These are phyloP conservation scores for Trametes polyzona DNA, from an alignment of 1,284 basidiomycete species.

Conservation along the genomic window DNA sequence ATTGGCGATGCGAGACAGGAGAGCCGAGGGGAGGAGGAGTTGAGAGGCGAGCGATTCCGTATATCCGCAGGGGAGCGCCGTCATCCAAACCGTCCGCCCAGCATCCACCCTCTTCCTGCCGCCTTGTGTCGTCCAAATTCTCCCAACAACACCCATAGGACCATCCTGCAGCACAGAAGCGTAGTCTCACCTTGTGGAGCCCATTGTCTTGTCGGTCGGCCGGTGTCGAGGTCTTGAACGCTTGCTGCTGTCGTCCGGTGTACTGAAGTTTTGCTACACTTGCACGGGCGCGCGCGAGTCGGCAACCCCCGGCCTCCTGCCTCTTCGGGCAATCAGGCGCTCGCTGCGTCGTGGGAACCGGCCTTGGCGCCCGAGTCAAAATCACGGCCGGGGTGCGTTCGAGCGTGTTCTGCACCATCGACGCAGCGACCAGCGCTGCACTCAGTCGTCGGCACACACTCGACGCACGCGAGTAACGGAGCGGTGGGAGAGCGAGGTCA, in stretches of 20 bases:
- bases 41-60: background rate
- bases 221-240: constrained; percentile 36
- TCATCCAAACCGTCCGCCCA: constrained; percentile 41
- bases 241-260: constrained; percentile 19
- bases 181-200: constrained; percentile 72
- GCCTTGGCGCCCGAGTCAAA: background rate
- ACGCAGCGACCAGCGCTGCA: constrained; percentile 47
- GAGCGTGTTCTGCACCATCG: constrained; percentile 40
- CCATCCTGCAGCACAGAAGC: constrained; percentile 13
- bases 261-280: constrained; percentile 11
- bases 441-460: constrained; percentile 40
- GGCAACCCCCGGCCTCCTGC: constrained; percentile 13
- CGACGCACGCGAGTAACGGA: constrained; percentile 49
- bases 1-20: background rate
- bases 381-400: background rate
- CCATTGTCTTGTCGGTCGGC: constrained; percentile 56
- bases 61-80: constrained; percentile 18
- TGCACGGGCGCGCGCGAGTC: constrained; percentile 3
- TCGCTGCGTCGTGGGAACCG: constrained; percentile 16
- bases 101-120: constrained; percentile 42
- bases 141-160: constrained; percentile 18
- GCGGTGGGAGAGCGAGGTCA: constrained; percentile 43
- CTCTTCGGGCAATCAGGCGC: constrained; percentile 1
- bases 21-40: constrained; percentile 5
- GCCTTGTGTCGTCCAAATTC: constrained; percentile 23